Percentiles rank a stretch among this genome's conserved stretches.
Conservation (phyloP, 768 basidiomycete species). For the Pisolithus tinctorius region DNA sequence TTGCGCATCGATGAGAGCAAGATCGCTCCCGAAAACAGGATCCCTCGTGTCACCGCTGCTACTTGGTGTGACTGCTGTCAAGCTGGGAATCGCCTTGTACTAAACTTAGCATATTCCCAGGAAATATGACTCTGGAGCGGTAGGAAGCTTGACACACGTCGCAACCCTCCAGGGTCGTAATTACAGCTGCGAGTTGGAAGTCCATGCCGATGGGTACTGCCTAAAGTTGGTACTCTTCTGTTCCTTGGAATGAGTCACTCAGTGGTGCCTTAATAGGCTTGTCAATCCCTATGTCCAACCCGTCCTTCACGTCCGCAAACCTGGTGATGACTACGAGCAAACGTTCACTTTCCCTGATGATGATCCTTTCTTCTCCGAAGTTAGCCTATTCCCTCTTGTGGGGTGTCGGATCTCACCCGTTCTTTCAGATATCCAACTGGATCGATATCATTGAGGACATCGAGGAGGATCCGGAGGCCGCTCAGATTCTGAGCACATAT, state of each 20-base stretch:
- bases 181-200: slow-evolving; percentile 93
- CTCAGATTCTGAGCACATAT: slow-evolving; percentile 76
- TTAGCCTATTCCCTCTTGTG: slow-evolving; percentile 15
- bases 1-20: slow-evolving; percentile 77
- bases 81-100: slow-evolving; percentile 7
- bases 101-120: slow-evolving; percentile 29
- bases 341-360: slow-evolving; percentile 68
- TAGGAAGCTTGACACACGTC: slow-evolving; percentile 86
- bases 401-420: background rate
- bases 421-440: slow-evolving; percentile 59
- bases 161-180: slow-evolving; percentile 87
- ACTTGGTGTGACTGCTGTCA: slow-evolving; percentile 55
- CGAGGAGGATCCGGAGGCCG: slow-evolving; percentile 76
- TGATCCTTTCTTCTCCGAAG: slow-evolving; percentile 92
- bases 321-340: slow-evolving; percentile 74
- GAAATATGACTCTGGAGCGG: slow-evolving; percentile 95
- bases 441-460: slow-evolving; percentile 88
- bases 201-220: slow-evolving; percentile 89
- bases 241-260: slow-evolving; percentile 5
- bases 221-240: slow-evolving; percentile 49
- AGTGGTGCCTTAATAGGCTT: slow-evolving; percentile 39
- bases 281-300: slow-evolving; percentile 94
- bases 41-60: slow-evolving; percentile 89
- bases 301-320: slow-evolving; percentile 76
- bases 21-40: slow-evolving; percentile 82